Percentiles rank a stretch among this genome's conserved stretches.
phyloP scores from a whole-genome alignment of 2,329 filamentous ascomycete species.

The Ophiostoma piceae region DNA sequence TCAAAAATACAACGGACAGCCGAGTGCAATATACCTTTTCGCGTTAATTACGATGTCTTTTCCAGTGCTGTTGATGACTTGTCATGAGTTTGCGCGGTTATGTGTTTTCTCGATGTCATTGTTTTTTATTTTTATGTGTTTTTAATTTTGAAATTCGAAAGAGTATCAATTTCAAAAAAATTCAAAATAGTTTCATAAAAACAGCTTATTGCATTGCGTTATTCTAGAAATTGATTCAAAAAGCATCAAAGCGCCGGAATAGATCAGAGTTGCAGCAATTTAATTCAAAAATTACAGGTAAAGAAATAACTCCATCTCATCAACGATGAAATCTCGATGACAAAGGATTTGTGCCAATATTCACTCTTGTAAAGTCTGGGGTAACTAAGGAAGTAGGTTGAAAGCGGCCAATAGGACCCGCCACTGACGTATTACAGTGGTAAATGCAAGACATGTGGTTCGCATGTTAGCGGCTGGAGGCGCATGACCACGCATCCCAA shows the following conservation, averaged over 20 bases:
- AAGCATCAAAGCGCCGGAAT: too few species aligned
- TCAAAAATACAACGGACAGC: neutral
- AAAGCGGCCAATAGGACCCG: constrained; percentile 3
- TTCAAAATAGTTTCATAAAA: too few species aligned
- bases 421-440: constrained; percentile 9
- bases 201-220: too few species aligned
- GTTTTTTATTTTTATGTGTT: too few species aligned
- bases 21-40: constrained; percentile 4
- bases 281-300: too few species aligned
- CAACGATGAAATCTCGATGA: neutral
- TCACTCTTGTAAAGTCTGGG: constrained; percentile 10
- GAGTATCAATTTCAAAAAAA: too few species aligned
- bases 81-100: neutral
- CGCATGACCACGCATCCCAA: constrained; percentile 6
- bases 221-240: too few species aligned
- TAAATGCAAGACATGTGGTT: constrained; percentile 7
- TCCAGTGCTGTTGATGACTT: neutral
- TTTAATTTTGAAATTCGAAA: too few species aligned
- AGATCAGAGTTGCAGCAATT: too few species aligned
- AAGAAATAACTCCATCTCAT: neutral
- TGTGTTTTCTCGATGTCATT: neutral
- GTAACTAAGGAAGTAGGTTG: neutral
- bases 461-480: constrained; percentile 8
- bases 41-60: neutral
- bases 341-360: neutral